phyloP scores from a whole-genome alignment of 1,284 basidiomycete species.

The Cutaneotrichosporon spelunceum region DNA sequence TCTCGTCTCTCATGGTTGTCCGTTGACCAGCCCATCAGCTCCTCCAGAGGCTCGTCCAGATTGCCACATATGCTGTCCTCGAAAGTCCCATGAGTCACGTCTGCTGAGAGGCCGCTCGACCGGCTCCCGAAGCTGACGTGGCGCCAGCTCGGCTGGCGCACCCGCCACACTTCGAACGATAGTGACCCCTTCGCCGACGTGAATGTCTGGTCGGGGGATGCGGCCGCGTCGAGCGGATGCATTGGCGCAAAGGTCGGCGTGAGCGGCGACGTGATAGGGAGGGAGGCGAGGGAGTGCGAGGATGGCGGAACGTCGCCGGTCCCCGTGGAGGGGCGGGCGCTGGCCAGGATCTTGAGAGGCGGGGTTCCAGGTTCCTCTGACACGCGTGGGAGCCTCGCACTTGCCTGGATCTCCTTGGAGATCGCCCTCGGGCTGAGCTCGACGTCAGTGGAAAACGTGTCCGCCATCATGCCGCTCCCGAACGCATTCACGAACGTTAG shows the following conservation, averaged over 20 bases:
- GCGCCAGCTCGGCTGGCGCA: not conserved
- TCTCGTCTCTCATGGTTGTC: not conserved
- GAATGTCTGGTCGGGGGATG: not conserved
- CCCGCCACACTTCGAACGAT: not conserved
- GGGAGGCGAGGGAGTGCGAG: not conserved
- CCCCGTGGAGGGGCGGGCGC: not conserved
- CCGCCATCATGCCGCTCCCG: not conserved
- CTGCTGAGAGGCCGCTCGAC: not conserved
- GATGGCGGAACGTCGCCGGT: not conserved
- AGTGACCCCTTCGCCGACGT: not conserved
- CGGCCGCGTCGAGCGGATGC: not conserved
- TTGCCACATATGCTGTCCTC: not conserved
- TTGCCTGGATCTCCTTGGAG: not conserved
- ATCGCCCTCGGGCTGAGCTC: not conserved
- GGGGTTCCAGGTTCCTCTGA: not conserved
- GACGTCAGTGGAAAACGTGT: not conserved
- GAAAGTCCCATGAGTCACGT: not conserved
- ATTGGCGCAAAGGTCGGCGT: not conserved
- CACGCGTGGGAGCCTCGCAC: not conserved
- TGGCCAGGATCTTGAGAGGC: not conserved
- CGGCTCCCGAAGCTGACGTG: not conserved
- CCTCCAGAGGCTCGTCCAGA: not conserved
- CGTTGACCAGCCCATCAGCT: not conserved
- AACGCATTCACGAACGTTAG: not conserved
- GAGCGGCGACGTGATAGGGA: not conserved